Evolutionary conservation across 2,329 filamentous ascomycete species (phyloP).

Genomic region (Tolypocladium paradoxum): DNA sequence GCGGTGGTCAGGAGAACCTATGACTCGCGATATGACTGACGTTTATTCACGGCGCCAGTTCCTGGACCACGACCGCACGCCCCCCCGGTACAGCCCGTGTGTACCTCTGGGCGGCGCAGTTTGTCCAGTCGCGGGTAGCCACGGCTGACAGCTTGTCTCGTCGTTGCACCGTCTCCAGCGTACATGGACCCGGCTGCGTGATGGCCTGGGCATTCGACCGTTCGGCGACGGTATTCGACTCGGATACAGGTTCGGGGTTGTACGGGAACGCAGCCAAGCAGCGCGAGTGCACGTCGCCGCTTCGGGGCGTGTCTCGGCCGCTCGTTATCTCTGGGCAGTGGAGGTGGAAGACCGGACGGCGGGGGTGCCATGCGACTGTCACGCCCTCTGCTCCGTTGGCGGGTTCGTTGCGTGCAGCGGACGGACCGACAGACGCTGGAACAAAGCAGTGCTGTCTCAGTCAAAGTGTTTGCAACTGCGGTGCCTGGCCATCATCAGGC

Average conservation of each 20-base stretch:
- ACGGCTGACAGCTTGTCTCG: background rate
- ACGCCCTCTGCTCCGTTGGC: background rate
- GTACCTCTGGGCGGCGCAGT: background rate
- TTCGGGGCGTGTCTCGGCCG: background rate
- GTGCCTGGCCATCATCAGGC: background rate
- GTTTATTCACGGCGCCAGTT: background rate
- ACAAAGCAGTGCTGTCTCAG: too few species aligned
- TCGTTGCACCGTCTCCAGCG: background rate
- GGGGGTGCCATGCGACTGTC: background rate
- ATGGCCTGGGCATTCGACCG: background rate
- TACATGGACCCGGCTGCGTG: background rate
- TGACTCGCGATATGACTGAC: conserved; percentile 5
- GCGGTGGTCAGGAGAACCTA: background rate
- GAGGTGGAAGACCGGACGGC: background rate
- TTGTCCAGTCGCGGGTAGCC: background rate
- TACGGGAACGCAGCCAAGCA: background rate
- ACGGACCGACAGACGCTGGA: too few species aligned
- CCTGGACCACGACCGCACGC: background rate
- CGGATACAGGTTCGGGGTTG: background rate
- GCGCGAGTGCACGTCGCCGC: background rate
- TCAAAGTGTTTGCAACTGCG: background rate
- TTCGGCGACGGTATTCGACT: background rate
- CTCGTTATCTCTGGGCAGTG: background rate
- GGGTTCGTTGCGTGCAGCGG: too few species aligned
- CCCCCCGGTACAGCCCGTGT: background rate